phyloP scores from a whole-genome alignment of 192 early-diverging fungal species.

The Coemansia asiatica region DNA sequence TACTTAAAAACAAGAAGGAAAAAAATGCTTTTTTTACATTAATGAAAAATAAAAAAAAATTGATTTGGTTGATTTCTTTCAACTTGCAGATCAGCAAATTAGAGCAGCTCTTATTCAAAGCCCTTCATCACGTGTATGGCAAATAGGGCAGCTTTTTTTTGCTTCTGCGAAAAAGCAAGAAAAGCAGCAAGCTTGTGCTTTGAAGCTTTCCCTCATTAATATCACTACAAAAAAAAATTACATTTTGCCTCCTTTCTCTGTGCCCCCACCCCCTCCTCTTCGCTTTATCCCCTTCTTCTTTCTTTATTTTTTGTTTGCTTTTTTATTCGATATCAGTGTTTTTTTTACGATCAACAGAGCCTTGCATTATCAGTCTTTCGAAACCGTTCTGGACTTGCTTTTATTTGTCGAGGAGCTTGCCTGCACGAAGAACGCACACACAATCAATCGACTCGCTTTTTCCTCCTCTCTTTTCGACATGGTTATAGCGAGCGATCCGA shows the following conservation, averaged over 20 bases:
- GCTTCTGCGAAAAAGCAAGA: neutral
- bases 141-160: too few species aligned
- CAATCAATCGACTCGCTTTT: neutral
- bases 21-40: too few species aligned
- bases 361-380: neutral
- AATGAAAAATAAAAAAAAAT: too few species aligned
- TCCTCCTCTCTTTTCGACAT: conserved; percentile 3
- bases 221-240: too few species aligned
- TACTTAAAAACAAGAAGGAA: too few species aligned
- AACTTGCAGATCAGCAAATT: too few species aligned
- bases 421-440: neutral
- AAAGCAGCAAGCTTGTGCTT: too few species aligned
- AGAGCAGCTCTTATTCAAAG: too few species aligned
- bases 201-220: too few species aligned
- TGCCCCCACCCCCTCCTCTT: neutral
- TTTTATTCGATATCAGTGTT: neutral
- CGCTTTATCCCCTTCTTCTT: neutral
- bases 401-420: neutral
- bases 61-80: too few species aligned
- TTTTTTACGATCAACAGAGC: neutral
- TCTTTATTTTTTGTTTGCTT: neutral
- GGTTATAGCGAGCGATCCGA: conserved; percentile 32
- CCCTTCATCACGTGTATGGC: too few species aligned
- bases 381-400: too few species aligned
- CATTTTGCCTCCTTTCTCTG: neutral